A percentile compares a stretch with the other conserved stretches of the same genome.
phyloP scores from a whole-genome alignment of 371 early-diverging fungal genomes.

The Umbelopsis sp. region DNA sequence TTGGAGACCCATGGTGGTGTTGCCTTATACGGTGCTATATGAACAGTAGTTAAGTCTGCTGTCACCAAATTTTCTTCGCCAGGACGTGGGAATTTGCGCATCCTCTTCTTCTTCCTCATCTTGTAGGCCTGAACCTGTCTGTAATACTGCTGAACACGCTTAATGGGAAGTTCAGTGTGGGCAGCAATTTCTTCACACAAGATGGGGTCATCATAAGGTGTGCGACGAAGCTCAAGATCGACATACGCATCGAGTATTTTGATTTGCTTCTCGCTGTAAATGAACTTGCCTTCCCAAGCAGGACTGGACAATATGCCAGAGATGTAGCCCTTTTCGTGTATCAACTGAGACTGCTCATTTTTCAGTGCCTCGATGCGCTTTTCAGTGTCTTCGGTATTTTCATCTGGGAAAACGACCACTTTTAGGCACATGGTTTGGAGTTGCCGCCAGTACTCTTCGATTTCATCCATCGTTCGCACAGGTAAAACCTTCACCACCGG shows the following conservation, averaged over 20 bases:
- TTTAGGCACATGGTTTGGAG: not conserved
- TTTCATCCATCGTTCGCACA: not conserved
- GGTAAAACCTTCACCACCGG: not conserved
- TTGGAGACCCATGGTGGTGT: too few relatives aligned
- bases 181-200: conserved; percentile 14
- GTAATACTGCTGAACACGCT: conserved; percentile 7
- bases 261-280: not conserved
- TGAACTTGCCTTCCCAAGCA: not conserved
- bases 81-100: not conserved
- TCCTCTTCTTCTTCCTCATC: not conserved
- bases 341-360: not conserved
- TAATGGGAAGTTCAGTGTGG: not conserved
- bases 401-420: not conserved
- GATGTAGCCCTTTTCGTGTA: not conserved
- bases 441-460: not conserved
- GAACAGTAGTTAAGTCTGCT: not conserved
- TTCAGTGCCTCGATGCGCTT: not conserved
- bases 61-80: not conserved
- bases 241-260: not conserved
- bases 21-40: too few relatives aligned
- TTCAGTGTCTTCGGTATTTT: not conserved
- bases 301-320: not conserved
- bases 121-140: not conserved
- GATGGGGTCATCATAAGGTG: not conserved
- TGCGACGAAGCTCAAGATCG: not conserved